Percentiles rank a stretch among this genome's conserved stretches.
These are phyloP conservation scores for Vinca major DNA, from an alignment of 305 asterid species.

Conservation along the genomic window DNA sequence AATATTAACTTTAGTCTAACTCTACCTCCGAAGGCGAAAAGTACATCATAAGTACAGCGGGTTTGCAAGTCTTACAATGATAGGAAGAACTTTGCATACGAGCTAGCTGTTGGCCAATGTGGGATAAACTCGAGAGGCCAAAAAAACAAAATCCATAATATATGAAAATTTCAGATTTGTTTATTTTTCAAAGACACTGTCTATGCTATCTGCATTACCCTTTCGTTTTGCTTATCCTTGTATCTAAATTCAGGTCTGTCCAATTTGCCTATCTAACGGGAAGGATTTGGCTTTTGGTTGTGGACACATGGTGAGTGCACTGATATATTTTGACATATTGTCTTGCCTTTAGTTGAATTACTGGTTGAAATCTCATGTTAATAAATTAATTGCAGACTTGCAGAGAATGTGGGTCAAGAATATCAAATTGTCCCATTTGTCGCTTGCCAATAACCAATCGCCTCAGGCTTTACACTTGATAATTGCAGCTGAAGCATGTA, in stretches of 20 bases:
- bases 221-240: conserved; percentile 2
- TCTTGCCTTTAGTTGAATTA: background rate
- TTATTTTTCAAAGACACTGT: background rate
- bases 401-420: conserved; percentile 53
- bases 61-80: no score
- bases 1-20: no score
- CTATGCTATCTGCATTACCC: background rate
- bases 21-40: no score
- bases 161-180: background rate
- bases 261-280: conserved; percentile 51
- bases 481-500: background rate
- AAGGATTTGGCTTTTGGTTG: conserved; percentile 71
- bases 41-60: no score
- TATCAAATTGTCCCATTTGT: conserved; percentile 67
- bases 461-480: conserved; percentile 50
- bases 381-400: conserved; percentile 53
- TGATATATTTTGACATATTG: background rate
- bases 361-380: background rate
- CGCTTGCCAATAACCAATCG: conserved; percentile 60
- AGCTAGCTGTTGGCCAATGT: no score
- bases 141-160: background rate
- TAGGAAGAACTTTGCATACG: no score
- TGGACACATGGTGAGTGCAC: conserved; percentile 61
- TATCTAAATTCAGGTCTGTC: conserved; percentile 47
- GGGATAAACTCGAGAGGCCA: no score